Conservation (phyloP, 495 filamentous ascomycete species). For the Aspergillus heteromorphus region DNA sequence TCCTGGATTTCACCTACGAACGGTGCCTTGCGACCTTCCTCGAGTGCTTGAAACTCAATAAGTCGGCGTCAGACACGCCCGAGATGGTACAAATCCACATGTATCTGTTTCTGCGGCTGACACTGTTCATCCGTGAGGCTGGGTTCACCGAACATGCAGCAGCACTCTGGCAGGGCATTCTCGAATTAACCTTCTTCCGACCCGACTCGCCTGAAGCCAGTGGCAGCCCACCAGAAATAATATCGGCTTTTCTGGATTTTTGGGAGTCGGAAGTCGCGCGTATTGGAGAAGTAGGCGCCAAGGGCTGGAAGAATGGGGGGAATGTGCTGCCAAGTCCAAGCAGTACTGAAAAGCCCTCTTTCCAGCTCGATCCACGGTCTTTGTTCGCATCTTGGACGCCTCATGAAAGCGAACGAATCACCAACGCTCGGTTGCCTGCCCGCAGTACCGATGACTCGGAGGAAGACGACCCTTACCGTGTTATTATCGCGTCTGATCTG, state of each 20-base stretch:
- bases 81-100: constrained; percentile 47
- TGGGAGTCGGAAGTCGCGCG: constrained; percentile 85
- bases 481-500: constrained; percentile 76
- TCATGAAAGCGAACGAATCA: constrained; percentile 49
- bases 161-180: constrained; percentile 75
- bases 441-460: constrained; percentile 58
- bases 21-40: constrained; percentile 51
- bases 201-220: constrained; percentile 26
- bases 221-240: constrained; percentile 8
- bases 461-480: constrained; percentile 72
- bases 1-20: constrained; percentile 64
- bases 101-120: constrained; percentile 70
- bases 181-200: constrained; percentile 67
- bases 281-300: constrained; percentile 66
- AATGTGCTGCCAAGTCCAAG: constrained; percentile 13
- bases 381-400: constrained; percentile 54
- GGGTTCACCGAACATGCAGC: constrained; percentile 75
- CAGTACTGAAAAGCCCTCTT: constrained; percentile 13
- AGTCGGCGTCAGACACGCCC: constrained; percentile 16
- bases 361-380: constrained; percentile 19
- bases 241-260: constrained; percentile 59
- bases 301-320: constrained; percentile 56
- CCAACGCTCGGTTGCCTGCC: constrained; percentile 53
- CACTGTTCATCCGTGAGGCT: constrained; percentile 68
- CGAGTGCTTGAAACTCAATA: constrained; percentile 50